phyloP scores from a whole-genome alignment of 169 alveolate species.

The Condylostoma magnum region DNA sequence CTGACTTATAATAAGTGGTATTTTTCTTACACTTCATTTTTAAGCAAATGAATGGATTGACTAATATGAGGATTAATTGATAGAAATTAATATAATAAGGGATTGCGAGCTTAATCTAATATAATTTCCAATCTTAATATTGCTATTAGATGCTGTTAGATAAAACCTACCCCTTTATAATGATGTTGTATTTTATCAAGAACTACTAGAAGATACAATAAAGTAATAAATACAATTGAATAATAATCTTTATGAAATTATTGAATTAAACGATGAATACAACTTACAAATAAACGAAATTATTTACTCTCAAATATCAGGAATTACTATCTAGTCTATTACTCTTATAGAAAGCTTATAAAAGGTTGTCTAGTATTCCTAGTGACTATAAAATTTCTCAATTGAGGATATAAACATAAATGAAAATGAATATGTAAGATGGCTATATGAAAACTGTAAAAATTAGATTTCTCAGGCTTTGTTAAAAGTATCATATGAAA shows the following conservation, averaged over 20 bases:
- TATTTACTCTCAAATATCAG: too few relatives aligned
- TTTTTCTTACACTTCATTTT: not conserved
- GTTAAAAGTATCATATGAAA: not conserved
- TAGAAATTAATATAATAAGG: not conserved
- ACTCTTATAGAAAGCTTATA: too few relatives aligned
- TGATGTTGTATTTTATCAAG: not conserved
- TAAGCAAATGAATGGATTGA: not conserved
- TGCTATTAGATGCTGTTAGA: not conserved
- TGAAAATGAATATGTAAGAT: too few relatives aligned
- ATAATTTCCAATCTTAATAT: not conserved
- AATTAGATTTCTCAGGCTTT: not conserved
- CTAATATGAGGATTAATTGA: not conserved
- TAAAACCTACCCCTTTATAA: not conserved
- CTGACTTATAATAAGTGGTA: not conserved
- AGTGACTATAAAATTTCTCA: too few relatives aligned
- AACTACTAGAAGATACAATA: too few relatives aligned
- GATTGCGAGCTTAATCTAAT: not conserved
- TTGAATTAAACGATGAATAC: too few relatives aligned
- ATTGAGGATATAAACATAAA: too few relatives aligned
- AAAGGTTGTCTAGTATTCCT: too few relatives aligned
- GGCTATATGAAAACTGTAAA: constrained; percentile 6
- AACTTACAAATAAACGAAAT: too few relatives aligned
- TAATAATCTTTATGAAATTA: too few relatives aligned
- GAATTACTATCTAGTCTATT: too few relatives aligned
- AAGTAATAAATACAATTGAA: too few relatives aligned